Evolutionary conservation across 2,329 filamentous ascomycete species (phyloP), one percentile per base, ranked within the genome.

Genomic region (Fusarium sp.): DNA sequence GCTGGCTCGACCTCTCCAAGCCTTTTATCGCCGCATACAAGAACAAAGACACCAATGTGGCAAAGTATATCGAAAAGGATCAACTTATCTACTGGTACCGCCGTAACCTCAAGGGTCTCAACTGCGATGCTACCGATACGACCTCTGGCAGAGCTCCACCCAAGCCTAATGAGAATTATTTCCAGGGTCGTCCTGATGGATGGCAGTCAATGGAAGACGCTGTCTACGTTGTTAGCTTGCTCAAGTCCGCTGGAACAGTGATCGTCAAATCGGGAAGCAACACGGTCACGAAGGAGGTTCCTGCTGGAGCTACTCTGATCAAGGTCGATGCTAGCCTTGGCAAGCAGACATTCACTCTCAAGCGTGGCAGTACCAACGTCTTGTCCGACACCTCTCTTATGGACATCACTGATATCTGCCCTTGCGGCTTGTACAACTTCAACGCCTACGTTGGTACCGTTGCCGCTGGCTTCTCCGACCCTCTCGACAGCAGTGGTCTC

Each of bases 81-180:
- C 79, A 85, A 74, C 73, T 88, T 16, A 76, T 86, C 31, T 88
- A 88, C 78, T 88, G 85, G 85, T 88, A 86, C 75, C 81, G 85
- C 3, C 85, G 84, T 4, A 85, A 82, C 3, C 80, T 81, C 2
- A 82, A 80, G 63, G 61, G 67, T 13, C 70, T 85, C 33, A 72
- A 85, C 72, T 88, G 85, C 74, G 84, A 86, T 60, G 73, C 81
- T 8, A 87, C 85, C 16, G 85, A 87, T 69, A 86, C 83, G 2
- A 85, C 83, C 1, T 80, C 82, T 66, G 80, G 61, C 16, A 54
- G 77, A 21, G 75, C 76, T 13, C 79, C 82, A 31, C 80, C 83
- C 69, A 84, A 85, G 59, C 73, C 68, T 21, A 83, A 77, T 9
- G 84, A 83, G 6, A 86, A 86, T 72, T 87, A 86, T 76, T 86